These are phyloP conservation scores for Phytophthora lateralis DNA, from an alignment of 352 stramenopile genomes.

Conservation along the genomic window DNA sequence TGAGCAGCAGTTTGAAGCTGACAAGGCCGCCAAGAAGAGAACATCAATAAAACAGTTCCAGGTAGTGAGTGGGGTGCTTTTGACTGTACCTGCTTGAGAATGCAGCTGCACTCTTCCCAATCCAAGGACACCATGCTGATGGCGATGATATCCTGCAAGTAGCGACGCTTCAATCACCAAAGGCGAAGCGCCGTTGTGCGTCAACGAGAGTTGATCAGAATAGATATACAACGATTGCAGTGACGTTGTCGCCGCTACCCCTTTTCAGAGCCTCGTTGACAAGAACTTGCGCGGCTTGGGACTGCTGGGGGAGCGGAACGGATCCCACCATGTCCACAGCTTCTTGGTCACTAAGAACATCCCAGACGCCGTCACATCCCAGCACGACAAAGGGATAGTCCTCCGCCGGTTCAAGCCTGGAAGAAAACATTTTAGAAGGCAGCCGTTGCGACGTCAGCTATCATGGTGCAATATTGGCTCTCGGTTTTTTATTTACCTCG, in stretches of 20 bases:
- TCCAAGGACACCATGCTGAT: constrained; percentile 9
- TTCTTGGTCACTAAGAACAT: constrained; percentile 79
- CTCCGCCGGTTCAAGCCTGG: constrained; percentile 45
- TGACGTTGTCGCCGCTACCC: constrained; percentile 80
- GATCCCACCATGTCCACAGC: constrained; percentile 63
- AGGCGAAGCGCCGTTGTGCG: neutral
- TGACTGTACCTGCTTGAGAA: constrained; percentile 33
- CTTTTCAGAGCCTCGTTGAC: constrained; percentile 58
- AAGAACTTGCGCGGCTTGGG: constrained; percentile 55
- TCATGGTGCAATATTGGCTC: neutral
- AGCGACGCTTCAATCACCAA: constrained; percentile 17
- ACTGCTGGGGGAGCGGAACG: constrained; percentile 41
- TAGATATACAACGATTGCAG: constrained; percentile 77
- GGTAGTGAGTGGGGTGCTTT: neutral
- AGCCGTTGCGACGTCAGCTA: constrained; percentile 3
- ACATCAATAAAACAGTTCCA: constrained; percentile 5
- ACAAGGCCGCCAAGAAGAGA: neutral
- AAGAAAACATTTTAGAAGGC: neutral
- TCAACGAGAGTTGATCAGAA: constrained; percentile 13
- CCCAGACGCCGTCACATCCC: constrained; percentile 83
- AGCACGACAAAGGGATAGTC: constrained; percentile 77
- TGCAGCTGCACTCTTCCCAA: constrained; percentile 31
- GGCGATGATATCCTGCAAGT: neutral
- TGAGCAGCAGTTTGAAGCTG: constrained; percentile 38
- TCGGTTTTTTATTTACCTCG: constrained; percentile 44